Percentiles rank a stretch among this genome's conserved stretches.
Evolutionary conservation across 768 basidiomycete species (phyloP).

Genomic region (Tephrocybe sp.): DNA sequence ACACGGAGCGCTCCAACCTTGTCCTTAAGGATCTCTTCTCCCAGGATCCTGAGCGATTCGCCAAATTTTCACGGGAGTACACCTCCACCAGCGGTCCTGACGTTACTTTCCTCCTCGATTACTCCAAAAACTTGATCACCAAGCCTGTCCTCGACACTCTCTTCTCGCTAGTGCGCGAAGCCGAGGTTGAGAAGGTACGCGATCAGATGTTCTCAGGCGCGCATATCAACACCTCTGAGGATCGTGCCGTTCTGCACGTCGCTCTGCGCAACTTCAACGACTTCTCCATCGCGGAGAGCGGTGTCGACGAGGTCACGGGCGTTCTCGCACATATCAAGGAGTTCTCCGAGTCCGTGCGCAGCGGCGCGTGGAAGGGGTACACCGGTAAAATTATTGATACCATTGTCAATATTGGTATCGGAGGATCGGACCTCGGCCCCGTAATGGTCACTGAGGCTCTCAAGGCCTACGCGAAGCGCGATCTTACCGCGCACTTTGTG

Average conservation of each 20-base stretch:
- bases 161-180: slow-evolving; percentile 81
- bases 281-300: slow-evolving; percentile 78
- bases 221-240: slow-evolving; percentile 99
- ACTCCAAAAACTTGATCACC: slow-evolving; percentile 95
- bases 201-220: slow-evolving; percentile 95
- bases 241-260: slow-evolving; percentile 93
- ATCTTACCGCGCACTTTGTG: slow-evolving; percentile 85
- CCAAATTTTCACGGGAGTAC: slow-evolving; percentile 81
- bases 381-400: slow-evolving; percentile 93
- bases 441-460: slow-evolving; percentile 99
- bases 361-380: slow-evolving; percentile 94
- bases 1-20: slow-evolving; percentile 68
- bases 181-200: slow-evolving; percentile 77
- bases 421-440: slow-evolving; percentile 96
- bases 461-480: slow-evolving; percentile 89
- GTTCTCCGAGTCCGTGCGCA: slow-evolving; percentile 84
- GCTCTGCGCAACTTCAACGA: slow-evolving; percentile 82
- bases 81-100: slow-evolving; percentile 61
- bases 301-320: slow-evolving; percentile 76
- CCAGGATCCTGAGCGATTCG: slow-evolving; percentile 83
- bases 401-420: slow-evolving; percentile 98
- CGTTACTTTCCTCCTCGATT: slow-evolving; percentile 89
- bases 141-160: slow-evolving; percentile 79
- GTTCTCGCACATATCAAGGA: slow-evolving; percentile 91
- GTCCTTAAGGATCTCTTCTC: slow-evolving; percentile 92